phyloP scores from a whole-genome alignment of 345 rosid species.

The Eucalyptus decipiens region DNA sequence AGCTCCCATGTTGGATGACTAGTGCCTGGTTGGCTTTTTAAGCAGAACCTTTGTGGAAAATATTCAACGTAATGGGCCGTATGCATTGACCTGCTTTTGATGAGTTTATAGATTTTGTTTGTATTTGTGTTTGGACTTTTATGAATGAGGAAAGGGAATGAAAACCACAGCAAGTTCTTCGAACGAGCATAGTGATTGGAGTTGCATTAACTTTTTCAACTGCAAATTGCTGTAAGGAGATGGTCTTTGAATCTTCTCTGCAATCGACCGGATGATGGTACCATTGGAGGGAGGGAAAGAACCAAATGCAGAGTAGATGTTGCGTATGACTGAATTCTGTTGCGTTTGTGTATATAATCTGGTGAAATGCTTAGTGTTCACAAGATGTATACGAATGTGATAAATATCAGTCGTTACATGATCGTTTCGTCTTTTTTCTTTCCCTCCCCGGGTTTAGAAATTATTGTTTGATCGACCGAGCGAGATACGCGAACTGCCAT shows the following conservation, averaged over 20 bases:
- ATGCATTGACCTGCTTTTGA: neutral
- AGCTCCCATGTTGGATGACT: neutral
- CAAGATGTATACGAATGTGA: neutral
- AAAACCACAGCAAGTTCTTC: neutral
- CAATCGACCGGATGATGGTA: neutral
- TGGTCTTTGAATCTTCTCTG: neutral
- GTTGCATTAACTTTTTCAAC: neutral
- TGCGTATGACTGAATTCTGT: neutral
- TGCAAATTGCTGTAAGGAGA: neutral
- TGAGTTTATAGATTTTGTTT: neutral
- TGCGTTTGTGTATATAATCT: neutral
- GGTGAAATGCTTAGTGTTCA: neutral
- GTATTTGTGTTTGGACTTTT: neutral
- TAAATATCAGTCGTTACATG: neutral
- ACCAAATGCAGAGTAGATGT: neutral
- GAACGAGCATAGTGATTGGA: neutral
- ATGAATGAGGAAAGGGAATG: neutral
- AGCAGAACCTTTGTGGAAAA: neutral
- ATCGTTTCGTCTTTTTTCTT: neutral
- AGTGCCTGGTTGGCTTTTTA: neutral
- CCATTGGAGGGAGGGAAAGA: neutral
- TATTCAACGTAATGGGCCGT: neutral
- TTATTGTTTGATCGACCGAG: neutral
- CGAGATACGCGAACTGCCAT: neutral
- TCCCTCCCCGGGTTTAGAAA: neutral